A percentile compares a stretch with the other conserved stretches of the same genome.
Evolutionary conservation across 1,284 basidiomycete species (phyloP).

Genomic region (Golubevia sp.): DNA sequence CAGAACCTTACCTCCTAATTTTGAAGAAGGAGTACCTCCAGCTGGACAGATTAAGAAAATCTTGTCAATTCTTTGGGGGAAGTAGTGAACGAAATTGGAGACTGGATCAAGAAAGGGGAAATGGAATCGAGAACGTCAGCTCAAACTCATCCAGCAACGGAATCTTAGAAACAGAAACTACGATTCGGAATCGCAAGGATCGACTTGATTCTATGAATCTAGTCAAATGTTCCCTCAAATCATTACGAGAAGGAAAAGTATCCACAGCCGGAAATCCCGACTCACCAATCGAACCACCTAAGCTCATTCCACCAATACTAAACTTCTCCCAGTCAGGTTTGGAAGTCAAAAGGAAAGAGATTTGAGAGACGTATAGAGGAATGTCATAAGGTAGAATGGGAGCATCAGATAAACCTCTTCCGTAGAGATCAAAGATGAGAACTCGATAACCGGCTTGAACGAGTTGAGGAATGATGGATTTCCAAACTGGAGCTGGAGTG

Average conservation of each 20-base stretch:
- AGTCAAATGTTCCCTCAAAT: too few species aligned
- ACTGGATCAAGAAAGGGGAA: constrained; percentile 1
- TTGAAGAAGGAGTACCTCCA: constrained; percentile 19
- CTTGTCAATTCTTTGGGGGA: constrained; percentile 19
- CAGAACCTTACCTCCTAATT: constrained; percentile 9
- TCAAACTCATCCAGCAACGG: too few species aligned
- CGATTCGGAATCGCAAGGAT: too few species aligned
- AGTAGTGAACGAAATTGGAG: constrained; percentile 28
- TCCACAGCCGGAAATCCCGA: too few species aligned
- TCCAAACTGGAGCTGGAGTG: constrained; percentile 27
- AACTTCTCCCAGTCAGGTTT: constrained; percentile 31
- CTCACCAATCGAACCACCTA: constrained; percentile 20
- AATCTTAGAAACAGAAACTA: too few species aligned
- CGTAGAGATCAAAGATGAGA: constrained; percentile 27
- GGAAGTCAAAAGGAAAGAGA: constrained; percentile 24
- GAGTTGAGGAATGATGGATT: constrained; percentile 14
- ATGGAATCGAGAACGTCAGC: too few species aligned
- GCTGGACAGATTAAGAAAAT: constrained; percentile 28
- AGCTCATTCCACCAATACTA: constrained; percentile 29
- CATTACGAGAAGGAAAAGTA: too few species aligned
- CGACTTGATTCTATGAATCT: too few species aligned
- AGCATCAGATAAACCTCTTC: constrained; percentile 31
- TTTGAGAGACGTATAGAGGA: constrained; percentile 25
- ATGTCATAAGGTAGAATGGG: constrained; percentile 24
- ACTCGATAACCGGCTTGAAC: constrained; percentile 30